Evolutionary conservation across 768 basidiomycete genomes (phyloP), one percentile per base, ranked within the genome.

Genomic region (Cytidiella melzeri): DNA sequence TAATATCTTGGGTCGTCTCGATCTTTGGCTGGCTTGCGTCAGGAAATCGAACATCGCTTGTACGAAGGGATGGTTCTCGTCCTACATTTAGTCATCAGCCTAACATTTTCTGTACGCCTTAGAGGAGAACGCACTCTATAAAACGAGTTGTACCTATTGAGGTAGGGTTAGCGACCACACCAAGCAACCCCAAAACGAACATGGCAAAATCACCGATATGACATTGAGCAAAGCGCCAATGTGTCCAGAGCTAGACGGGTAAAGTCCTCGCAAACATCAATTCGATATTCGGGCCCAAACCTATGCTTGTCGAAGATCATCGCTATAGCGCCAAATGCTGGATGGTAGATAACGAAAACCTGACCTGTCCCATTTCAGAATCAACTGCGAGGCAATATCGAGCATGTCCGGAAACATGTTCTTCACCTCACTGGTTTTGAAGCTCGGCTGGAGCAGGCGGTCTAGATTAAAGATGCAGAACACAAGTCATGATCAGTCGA

Each of bases 401-500:
- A 64, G 55, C 74, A 74, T 75, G 47, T 69, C 69, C 27, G 66
- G 64, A 52, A 73, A 69, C 74, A 76, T 75, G 45, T 62, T 64
- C 27, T 64, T 64, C 41, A 76, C 68, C 2, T 64, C 61, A n/a
- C 62, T 55, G 3, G 73, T 67, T 10, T 71, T 71, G 57, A 75
- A 69, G 1, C 64, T 65, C 12, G 69, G 69, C 57, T 66, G 63
- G 15, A 71, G 59, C 49, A 71, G 61, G 27, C 69, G 64, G 52
- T 68, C 66, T 66, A 51, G n/a, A n/a, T n/a, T n/a, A n/a, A n/a
- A n/a, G n/a, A n/a, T n/a, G n/a, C 36, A 26, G 50, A 18, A n/a
- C n/a, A n/a, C n/a, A n/a, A n/a, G n/a, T n/a, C n/a, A 27, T 23
- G 24, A n/a, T 34, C 5, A n/a, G 34, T 10, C 10, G 34, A n/a